Base-by-base conservation (phyloP, 441 rosid species). In the Breynia disticha region DNA sequence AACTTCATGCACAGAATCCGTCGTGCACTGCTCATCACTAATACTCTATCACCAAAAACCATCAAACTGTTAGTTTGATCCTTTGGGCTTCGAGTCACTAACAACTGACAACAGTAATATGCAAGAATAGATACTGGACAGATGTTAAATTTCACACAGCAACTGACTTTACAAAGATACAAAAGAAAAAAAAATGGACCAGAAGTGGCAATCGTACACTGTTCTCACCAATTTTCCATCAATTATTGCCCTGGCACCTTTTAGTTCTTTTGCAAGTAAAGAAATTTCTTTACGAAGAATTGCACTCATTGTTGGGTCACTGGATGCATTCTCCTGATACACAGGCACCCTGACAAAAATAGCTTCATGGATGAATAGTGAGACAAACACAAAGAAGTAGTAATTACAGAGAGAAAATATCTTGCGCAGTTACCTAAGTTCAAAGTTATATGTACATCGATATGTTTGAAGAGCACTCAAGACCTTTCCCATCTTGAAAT, bases 401-500 rank as follows among this genome's bases (percentile, higher is more conserved):
- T 19, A 17, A 16, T 6, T 17, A 17, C 15, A 8, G 1, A 48
- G 15, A 32, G 55, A 22, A 28, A 3, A 55, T 18, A 47, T n/a
- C 4, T 11, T 11, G 28, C 46, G 50, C 50, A 49, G 44, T 64
- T 79, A 85, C 95, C 96, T 83, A 35, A 85, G 63, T 69, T 71
- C 76, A 39, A 85, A 87, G 80, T 70, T 80, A 78, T 91, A 91
- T 22, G 63, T 76, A 79, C 95, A 85, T 76, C 60, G 83, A 71
- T 82, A 85, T 18, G 55, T 74, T 66, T 73, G 95, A 61, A 87
- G 69, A 50, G 90, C 77, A 74, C 55, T 79, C 39, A 87, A 71
- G 32, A 85, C 96, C 66, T 53, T 82, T 61, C 96, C 96, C 76
- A 78, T 72, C 73, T 82, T 91, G 61, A 91, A 80, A 70, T 91